phyloP scores from a whole-genome alignment of 176 grass and related monocot genomes.

The maize (Zea mays) region DNA sequence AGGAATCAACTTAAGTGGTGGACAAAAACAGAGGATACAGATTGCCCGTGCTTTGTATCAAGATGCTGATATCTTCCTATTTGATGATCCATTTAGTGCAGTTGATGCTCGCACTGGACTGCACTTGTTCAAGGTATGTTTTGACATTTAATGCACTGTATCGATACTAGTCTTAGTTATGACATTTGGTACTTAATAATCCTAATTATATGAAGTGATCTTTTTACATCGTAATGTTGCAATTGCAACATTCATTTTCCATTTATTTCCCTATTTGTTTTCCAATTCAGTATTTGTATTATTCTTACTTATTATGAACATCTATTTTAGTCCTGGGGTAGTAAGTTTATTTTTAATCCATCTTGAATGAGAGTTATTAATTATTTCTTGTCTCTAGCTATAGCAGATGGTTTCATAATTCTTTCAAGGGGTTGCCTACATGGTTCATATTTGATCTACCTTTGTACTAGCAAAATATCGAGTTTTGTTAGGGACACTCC shows the following conservation, averaged over 20 bases:
- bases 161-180: not conserved
- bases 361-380: not conserved
- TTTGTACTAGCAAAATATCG: too few species aligned
- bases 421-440: not conserved
- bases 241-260: not conserved
- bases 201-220: not conserved
- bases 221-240: not conserved
- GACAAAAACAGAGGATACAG: constrained; percentile 68
- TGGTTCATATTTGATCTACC: not conserved
- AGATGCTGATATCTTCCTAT: constrained; percentile 70
- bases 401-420: not conserved
- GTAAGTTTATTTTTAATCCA: not conserved
- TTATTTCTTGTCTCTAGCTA: not conserved
- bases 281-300: not conserved
- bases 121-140: constrained; percentile 65
- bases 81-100: constrained; percentile 81
- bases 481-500: too few species aligned
- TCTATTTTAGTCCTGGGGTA: not conserved
- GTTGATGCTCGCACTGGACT: constrained; percentile 70
- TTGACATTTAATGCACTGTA: not conserved
- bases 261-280: not conserved
- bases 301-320: not conserved
- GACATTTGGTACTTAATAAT: not conserved
- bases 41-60: constrained; percentile 75
- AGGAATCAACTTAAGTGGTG: constrained; percentile 70